Base-by-base conservation (phyloP, 176 grass and related monocot species). In the Aegilops sharonensis region DNA sequence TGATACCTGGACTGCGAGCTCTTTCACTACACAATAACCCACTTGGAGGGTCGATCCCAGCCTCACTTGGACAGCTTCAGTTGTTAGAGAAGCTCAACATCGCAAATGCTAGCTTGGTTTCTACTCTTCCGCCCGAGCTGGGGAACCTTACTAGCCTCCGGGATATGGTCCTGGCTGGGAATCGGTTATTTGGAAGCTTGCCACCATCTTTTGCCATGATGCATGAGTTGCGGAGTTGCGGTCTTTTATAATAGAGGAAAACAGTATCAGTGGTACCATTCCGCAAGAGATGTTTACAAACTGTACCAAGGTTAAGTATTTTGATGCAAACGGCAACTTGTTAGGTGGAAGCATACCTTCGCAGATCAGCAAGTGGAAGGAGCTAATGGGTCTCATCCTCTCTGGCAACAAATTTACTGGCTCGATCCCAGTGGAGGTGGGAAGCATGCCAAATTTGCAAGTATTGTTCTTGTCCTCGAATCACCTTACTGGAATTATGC, bases 241-340 rank as follows among this genome's bases (percentile, higher is more conserved):
- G 0, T 2, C 0, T 9, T 21, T 36, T 36, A 2, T 30, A 2
- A 18, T 2, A 5, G 0, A 15, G 4, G 6, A 25, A 4, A 74
- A 48, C 71, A 47, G 13, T 48, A 23, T 74, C 23, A 21, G 15
- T 8, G 86, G 89, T 4, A 80, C 47, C 73, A 91, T 91, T 3
- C 57, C 68, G 3, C 68, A 31, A 4, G 48, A 81, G 9, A 47
- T 57, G 21, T 91, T 94, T 36, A 65, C 27, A 45, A 89, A 79
- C 47, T 94, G 89, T 86, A 86, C 85, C 0, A 20, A 81, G 14
- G 73, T 93, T 13, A 70, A 73, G 2, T 27, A 10, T 84, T 91
- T 43, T 47, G 90, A 45, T 77, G 6, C 86, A 24, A 24, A 77
- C 5, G 3, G 0, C 42, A 93, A 90, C 31, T 32, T 1, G 7